Evolutionary conservation across 2,329 filamentous ascomycete genomes (phyloP).

Genomic region (Aschersonia sp.): DNA sequence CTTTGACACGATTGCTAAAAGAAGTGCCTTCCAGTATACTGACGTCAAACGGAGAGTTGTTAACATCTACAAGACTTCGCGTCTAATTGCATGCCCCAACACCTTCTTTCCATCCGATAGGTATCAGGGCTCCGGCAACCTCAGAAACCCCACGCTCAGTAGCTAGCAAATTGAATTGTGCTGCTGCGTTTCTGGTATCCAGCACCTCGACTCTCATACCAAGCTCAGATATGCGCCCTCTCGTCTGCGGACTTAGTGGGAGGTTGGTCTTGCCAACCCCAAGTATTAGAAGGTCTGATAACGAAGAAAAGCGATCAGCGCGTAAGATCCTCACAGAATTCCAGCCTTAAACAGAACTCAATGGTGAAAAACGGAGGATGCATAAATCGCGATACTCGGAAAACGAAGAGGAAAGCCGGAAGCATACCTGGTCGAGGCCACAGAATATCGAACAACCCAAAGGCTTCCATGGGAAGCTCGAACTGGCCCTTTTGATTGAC

Average conservation of each 20-base stretch:
- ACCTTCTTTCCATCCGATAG: slow-evolving; percentile 65
- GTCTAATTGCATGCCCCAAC: slow-evolving; percentile 20
- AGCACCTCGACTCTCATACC: slow-evolving; percentile 79
- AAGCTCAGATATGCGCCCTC: slow-evolving; percentile 55
- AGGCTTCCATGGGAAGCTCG: slow-evolving; percentile 55
- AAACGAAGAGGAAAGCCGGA: background rate
- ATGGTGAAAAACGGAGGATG: no score
- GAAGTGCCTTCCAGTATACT: no score
- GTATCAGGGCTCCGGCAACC: slow-evolving; percentile 78
- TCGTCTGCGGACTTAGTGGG: slow-evolving; percentile 63
- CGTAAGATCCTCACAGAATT: background rate
- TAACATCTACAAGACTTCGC: no score
- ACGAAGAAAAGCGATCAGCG: background rate
- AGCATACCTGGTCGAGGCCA: slow-evolving; percentile 79
- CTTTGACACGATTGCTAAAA: no score
- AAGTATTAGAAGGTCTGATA: slow-evolving; percentile 70
- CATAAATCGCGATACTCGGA: background rate
- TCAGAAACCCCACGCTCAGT: slow-evolving; percentile 79
- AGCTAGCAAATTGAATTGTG: slow-evolving; percentile 90
- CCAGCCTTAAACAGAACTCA: no score
- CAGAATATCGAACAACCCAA: slow-evolving; percentile 62
- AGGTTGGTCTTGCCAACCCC: slow-evolving; percentile 65
- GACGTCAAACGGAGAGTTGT: no score
- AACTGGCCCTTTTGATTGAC: slow-evolving; percentile 70
- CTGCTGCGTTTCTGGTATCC: slow-evolving; percentile 86